phyloP scores from a whole-genome alignment of 257 asterid genomes.

The Solanum peruvianum region DNA sequence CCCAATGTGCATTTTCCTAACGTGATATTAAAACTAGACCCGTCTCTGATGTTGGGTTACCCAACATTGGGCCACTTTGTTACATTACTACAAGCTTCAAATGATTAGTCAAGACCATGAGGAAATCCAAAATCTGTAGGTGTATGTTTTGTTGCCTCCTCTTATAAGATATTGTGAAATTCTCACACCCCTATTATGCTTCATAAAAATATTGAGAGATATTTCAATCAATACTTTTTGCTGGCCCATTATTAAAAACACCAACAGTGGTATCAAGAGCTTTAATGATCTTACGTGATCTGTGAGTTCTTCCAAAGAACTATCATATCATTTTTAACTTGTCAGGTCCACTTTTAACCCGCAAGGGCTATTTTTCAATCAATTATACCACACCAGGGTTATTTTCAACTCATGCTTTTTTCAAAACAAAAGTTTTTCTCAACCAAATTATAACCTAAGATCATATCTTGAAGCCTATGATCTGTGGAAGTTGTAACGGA shows the following conservation, averaged over 20 bases:
- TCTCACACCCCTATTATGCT: neutral
- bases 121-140: neutral
- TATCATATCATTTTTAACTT: neutral
- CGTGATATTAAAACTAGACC: neutral
- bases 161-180: neutral
- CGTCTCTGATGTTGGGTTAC: neutral
- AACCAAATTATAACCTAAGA: neutral
- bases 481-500: neutral
- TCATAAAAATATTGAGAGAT: too few species aligned
- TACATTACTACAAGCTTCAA: neutral
- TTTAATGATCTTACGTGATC: too few species aligned
- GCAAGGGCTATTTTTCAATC: neutral
- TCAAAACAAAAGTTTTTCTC: neutral
- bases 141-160: neutral
- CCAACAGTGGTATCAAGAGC: too few species aligned
- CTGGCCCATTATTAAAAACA: too few species aligned
- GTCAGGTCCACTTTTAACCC: neutral
- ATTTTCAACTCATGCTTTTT: neutral
- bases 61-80: neutral
- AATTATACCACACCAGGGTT: too few species aligned
- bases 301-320: too few species aligned
- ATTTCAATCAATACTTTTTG: too few species aligned
- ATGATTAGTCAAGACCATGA: neutral
- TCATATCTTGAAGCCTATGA: neutral
- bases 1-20: neutral